Conservation (phyloP, 805 yeast genomes). For the Lachancea nothofagi region DNA sequence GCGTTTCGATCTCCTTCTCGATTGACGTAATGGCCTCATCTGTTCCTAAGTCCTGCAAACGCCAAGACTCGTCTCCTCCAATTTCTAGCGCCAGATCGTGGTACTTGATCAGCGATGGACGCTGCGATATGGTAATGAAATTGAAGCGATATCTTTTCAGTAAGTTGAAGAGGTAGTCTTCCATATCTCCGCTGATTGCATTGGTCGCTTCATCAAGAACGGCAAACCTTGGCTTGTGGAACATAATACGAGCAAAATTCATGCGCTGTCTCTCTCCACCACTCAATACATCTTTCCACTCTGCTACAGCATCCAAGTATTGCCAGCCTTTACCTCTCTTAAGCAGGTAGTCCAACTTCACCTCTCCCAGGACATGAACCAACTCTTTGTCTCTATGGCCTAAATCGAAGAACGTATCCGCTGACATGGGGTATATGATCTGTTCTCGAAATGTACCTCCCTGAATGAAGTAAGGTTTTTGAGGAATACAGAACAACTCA, state of each 20-base stretch:
- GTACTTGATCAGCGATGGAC: constrained; percentile 78
- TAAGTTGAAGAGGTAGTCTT: constrained; percentile 75
- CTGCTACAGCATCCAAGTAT: constrained; percentile 43
- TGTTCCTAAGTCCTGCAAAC: constrained; percentile 58
- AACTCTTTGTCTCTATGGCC: constrained; percentile 69
- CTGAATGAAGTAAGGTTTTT: constrained; percentile 73
- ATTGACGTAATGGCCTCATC: constrained; percentile 61
- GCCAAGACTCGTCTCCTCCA: constrained; percentile 53
- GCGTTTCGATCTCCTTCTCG: constrained; percentile 68
- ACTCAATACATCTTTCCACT: constrained; percentile 87
- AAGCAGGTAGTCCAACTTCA: constrained; percentile 72
- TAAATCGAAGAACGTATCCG: constrained; percentile 66
- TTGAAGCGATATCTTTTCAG: constrained; percentile 67
- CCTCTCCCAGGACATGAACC: constrained; percentile 62
- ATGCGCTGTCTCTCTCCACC: constrained; percentile 96
- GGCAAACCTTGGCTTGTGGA: constrained; percentile 74
- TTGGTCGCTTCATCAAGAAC: constrained; percentile 91
- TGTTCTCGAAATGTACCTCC: constrained; percentile 85
- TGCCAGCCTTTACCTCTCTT: constrained; percentile 54
- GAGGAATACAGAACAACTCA: constrained; percentile 76
- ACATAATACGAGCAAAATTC: constrained; percentile 79
- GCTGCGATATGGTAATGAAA: constrained; percentile 74
- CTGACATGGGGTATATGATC: constrained; percentile 77
- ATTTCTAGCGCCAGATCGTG: constrained; percentile 74
- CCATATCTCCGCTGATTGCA: constrained; percentile 86